Conservation (phyloP, 2,329 filamentous ascomycete genomes). For the Aspergillus oerlinghausenensis region DNA sequence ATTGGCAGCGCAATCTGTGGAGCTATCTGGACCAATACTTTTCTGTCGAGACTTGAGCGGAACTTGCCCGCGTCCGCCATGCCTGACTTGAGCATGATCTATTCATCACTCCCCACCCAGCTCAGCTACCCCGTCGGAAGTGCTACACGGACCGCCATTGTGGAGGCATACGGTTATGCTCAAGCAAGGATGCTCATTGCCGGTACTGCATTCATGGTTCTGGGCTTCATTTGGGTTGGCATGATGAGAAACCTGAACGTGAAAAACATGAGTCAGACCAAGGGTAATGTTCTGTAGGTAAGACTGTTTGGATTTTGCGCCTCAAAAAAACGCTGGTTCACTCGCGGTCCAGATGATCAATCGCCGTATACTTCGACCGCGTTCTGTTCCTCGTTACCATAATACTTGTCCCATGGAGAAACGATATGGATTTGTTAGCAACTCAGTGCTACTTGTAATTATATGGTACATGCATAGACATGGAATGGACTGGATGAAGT, state of each 20-base stretch:
- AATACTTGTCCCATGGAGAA: too few species aligned
- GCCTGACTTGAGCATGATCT: constrained; percentile 6
- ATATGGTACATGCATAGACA: too few species aligned
- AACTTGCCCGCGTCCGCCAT: constrained; percentile 25
- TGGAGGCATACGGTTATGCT: constrained; percentile 41
- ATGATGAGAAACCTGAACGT: not conserved
- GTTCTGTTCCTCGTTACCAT: too few species aligned
- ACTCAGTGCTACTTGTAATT: too few species aligned
- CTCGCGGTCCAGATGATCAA: too few species aligned
- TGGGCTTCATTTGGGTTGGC: constrained; percentile 9
- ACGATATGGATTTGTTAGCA: too few species aligned
- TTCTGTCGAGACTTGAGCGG: constrained; percentile 33
- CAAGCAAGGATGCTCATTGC: constrained; percentile 39
- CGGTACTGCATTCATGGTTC: constrained; percentile 14
- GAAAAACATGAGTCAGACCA: not conserved
- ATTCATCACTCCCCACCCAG: constrained; percentile 10
- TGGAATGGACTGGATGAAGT: too few species aligned
- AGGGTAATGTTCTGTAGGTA: not conserved
- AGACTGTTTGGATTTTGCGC: too few species aligned
- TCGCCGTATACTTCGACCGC: too few species aligned
- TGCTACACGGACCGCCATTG: constrained; percentile 37
- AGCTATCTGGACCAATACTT: constrained; percentile 30
- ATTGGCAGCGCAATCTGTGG: constrained; percentile 27
- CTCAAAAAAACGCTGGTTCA: too few species aligned
- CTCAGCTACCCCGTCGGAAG: constrained; percentile 33